Percentiles rank a stretch among this genome's conserved stretches.
Evolutionary conservation across 2,329 filamentous ascomycete genomes (phyloP).

Genomic region (Periglandula ipomoeae): DNA sequence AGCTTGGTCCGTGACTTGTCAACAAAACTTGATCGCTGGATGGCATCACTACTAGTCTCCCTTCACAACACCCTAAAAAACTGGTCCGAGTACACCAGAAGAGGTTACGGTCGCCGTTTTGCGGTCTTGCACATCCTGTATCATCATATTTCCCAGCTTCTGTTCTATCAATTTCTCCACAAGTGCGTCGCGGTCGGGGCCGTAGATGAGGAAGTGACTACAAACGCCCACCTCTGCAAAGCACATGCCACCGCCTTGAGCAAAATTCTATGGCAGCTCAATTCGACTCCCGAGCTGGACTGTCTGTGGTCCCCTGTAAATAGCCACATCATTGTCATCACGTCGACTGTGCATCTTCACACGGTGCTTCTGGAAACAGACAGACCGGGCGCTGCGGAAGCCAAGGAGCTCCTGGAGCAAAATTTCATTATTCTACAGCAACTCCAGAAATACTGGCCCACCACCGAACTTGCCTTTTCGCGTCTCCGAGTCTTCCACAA

Average conservation of each 20-base stretch:
- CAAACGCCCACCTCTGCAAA: slow-evolving; percentile 25
- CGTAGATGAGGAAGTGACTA: slow-evolving; percentile 21
- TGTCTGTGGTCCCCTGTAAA: slow-evolving; percentile 34
- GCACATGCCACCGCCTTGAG: slow-evolving; percentile 28
- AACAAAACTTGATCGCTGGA: not conserved
- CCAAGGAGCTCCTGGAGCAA: slow-evolving; percentile 27
- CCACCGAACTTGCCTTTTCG: not conserved
- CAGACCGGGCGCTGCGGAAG: slow-evolving; percentile 24
- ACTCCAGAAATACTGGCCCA: slow-evolving; percentile 31
- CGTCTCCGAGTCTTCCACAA: not conserved
- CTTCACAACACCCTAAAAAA: slow-evolving; percentile 31
- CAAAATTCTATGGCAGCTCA: slow-evolving; percentile 30
- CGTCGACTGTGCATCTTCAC: slow-evolving; percentile 37
- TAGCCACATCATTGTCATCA: slow-evolving; percentile 37
- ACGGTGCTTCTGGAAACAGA: slow-evolving; percentile 31
- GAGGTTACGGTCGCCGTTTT: slow-evolving; percentile 33
- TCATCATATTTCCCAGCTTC: slow-evolving; percentile 35
- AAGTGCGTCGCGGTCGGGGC: too few species aligned
- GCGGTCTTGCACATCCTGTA: slow-evolving; percentile 36
- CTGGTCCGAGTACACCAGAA: slow-evolving; percentile 23
- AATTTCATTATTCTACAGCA: slow-evolving; percentile 36
- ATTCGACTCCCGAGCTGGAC: slow-evolving; percentile 26
- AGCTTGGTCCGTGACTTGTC: too few species aligned
- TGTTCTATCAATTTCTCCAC: slow-evolving; percentile 39
- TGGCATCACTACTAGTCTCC: slow-evolving; percentile 21